A percentile compares a stretch with the other conserved stretches of the same genome.
These are phyloP conservation scores for Stachybotrys echinatus DNA, from an alignment of 2,329 filamentous ascomycete genomes.

Conservation along the genomic window DNA sequence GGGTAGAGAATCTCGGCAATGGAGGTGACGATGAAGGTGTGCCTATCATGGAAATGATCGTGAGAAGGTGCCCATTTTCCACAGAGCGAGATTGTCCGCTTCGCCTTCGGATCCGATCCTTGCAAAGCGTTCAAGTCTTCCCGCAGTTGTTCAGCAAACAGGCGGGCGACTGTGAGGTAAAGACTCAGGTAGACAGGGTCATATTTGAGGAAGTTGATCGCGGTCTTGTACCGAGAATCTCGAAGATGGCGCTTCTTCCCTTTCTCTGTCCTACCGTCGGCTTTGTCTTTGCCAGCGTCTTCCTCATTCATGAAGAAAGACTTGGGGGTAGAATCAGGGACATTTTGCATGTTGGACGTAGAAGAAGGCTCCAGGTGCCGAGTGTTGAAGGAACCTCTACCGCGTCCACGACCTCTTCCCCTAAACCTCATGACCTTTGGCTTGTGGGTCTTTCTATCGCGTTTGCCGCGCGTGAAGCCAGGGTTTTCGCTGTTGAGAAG, in stretches of 20 bases:
- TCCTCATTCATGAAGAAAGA: neutral
- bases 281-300: slow-evolving; percentile 3
- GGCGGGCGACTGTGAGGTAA: slow-evolving; percentile 45
- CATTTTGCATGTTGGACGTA: neutral
- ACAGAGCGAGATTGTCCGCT: slow-evolving; percentile 46
- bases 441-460: neutral
- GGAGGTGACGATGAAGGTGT: slow-evolving; percentile 50
- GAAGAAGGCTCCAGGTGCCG: neutral
- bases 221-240: slow-evolving; percentile 32
- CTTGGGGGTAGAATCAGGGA: neutral
- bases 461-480: slow-evolving; percentile 15
- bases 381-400: neutral
- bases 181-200: slow-evolving; percentile 44
- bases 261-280: slow-evolving; percentile 4
- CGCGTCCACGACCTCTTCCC: slow-evolving; percentile 8
- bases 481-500: slow-evolving; percentile 33
- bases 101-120: slow-evolving; percentile 30
- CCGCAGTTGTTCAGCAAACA: slow-evolving; percentile 51
- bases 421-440: neutral
- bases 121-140: slow-evolving; percentile 37
- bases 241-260: slow-evolving; percentile 23
- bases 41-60: slow-evolving; percentile 50
- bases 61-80: slow-evolving; percentile 57
- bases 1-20: slow-evolving; percentile 52
- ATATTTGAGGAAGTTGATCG: slow-evolving; percentile 32